Evolutionary conservation across 2,329 filamentous ascomycete species (phyloP).

Genomic region (Fusarium setosum): DNA sequence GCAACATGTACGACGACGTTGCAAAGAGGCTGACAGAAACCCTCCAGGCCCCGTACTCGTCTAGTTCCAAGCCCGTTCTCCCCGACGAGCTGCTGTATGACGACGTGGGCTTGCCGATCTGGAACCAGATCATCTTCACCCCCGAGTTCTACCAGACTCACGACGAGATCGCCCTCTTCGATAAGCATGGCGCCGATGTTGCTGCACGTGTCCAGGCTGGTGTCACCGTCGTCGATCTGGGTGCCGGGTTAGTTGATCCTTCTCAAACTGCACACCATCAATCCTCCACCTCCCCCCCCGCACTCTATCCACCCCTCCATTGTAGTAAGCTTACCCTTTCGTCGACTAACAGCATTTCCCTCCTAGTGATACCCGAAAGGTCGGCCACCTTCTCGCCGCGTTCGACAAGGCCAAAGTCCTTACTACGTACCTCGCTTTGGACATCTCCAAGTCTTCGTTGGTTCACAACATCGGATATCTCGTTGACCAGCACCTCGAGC

Average conservation of each 20-base stretch:
- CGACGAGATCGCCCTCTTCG: conserved; percentile 53
- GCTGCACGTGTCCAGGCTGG: conserved; percentile 43
- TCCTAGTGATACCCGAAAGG: conserved; percentile 54
- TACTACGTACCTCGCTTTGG: conserved; percentile 53
- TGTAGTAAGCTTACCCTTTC: conserved; percentile 30
- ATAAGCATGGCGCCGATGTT: conserved; percentile 49
- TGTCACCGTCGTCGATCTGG: conserved; percentile 53
- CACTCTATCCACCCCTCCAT: conserved; percentile 21
- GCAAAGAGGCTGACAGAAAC: conserved; percentile 41
- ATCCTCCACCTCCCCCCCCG: conserved; percentile 14
- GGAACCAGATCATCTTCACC: conserved; percentile 55
- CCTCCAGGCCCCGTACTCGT: conserved; percentile 40
- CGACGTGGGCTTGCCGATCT: conserved; percentile 52
- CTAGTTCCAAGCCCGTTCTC: conserved; percentile 43
- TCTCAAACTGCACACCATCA: not conserved
- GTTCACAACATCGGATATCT: conserved; percentile 49
- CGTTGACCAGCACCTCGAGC: conserved; percentile 41
- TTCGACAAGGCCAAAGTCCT: conserved; percentile 46
- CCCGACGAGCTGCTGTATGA: conserved; percentile 56
- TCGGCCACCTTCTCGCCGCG: conserved; percentile 50
- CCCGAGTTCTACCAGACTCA: conserved; percentile 55
- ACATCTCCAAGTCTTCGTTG: conserved; percentile 53
- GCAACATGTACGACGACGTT: conserved; percentile 46
- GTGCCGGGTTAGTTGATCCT: conserved; percentile 52
- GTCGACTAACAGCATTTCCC: conserved; percentile 20